Conservation (phyloP, 352 stramenopile genomes). For the Pilasporangium apinafurcum region DNA sequence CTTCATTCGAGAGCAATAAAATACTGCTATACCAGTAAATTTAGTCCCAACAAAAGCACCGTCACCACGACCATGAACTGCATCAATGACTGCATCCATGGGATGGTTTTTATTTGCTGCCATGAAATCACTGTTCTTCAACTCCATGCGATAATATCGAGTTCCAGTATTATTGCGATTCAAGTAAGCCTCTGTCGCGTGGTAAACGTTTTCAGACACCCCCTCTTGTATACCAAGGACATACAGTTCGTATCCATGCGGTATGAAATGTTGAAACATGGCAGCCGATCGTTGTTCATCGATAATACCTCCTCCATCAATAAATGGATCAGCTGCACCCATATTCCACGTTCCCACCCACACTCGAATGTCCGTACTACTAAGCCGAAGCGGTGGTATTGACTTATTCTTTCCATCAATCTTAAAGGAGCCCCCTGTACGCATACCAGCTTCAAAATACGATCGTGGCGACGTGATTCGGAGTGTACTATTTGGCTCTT, state of each 20-base stretch:
- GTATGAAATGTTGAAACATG: conserved; percentile 75
- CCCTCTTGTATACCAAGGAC: conserved; percentile 81
- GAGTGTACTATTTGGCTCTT: conserved; percentile 8
- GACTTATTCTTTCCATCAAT: conserved; percentile 7
- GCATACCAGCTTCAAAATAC: conserved; percentile 50
- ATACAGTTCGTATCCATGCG: conserved; percentile 83
- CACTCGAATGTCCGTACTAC: conserved; percentile 49
- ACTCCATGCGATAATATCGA: conserved; percentile 66
- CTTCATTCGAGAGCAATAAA: conserved; percentile 45
- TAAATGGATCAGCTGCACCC: conserved; percentile 72
- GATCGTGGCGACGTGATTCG: conserved; percentile 57
- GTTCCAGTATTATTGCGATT: conserved; percentile 57
- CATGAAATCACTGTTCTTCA: conserved; percentile 70
- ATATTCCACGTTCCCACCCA: conserved; percentile 89
- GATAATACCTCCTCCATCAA: conserved; percentile 61
- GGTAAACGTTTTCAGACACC: conserved; percentile 82
- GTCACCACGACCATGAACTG: conserved; percentile 71
- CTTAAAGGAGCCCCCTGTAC: conserved; percentile 30
- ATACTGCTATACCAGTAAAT: conserved; percentile 81
- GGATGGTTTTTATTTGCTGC: conserved; percentile 62
- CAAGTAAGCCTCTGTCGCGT: conserved; percentile 68
- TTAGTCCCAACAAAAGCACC: conserved; percentile 81
- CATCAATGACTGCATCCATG: conserved; percentile 65
- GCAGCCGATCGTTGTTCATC: conserved; percentile 60
- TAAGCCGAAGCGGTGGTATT: conserved; percentile 20